Conservation (phyloP, 768 basidiomycete species). For the Tubosaeta sp. region DNA sequence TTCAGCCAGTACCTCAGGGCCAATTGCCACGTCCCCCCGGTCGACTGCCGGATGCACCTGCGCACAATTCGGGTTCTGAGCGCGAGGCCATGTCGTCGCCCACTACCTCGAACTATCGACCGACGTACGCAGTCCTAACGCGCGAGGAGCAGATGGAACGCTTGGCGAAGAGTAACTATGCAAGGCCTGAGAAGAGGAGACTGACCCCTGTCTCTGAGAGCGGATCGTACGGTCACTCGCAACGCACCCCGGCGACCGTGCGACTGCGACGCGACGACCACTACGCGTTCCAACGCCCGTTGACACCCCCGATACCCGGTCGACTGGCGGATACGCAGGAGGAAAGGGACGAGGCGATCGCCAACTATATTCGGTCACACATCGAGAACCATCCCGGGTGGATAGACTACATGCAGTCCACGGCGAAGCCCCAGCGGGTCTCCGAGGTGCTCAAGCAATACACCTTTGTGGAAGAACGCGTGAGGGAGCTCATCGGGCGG, state of each 20-base stretch:
- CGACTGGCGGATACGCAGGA: conserved; percentile 34
- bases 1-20: conserved; percentile 24
- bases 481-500: conserved; percentile 43
- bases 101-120: background rate
- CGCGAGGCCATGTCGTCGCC: conserved; percentile 5
- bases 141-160: conserved; percentile 29
- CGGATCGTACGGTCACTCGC: conserved; percentile 18
- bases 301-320: conserved; percentile 25
- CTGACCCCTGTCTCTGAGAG: conserved; percentile 15
- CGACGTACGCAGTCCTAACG: conserved; percentile 13
- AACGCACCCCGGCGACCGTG: conserved; percentile 3
- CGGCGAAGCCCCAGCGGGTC: conserved; percentile 37
- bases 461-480: conserved; percentile 45
- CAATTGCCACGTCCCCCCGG: conserved; percentile 23
- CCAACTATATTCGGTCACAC: conserved; percentile 38
- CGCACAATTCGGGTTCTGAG: conserved; percentile 20
- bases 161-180: conserved; percentile 20
- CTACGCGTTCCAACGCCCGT: background rate
- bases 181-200: conserved; percentile 4
- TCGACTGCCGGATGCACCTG: conserved; percentile 4
- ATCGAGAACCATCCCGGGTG: conserved; percentile 45
- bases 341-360: conserved; percentile 39
- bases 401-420: conserved; percentile 43
- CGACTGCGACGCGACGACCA: conserved; percentile 3
- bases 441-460: conserved; percentile 47